Evolutionary conservation across 495 filamentous ascomycete genomes (phyloP), one percentile per base, ranked within the genome.

Genomic region (Podospora conica): DNA sequence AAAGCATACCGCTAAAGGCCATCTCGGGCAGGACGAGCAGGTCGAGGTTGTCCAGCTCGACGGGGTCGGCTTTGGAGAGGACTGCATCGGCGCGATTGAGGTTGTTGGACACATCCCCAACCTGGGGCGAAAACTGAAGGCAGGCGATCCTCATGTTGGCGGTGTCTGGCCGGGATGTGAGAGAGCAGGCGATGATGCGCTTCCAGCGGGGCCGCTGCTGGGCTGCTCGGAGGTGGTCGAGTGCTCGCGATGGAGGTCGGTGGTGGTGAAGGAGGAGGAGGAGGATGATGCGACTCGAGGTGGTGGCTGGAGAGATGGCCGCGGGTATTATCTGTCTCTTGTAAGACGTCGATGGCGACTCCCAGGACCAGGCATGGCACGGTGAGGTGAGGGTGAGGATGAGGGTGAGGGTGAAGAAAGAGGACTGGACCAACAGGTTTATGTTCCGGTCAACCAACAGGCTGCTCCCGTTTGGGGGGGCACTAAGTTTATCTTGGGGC

Each of bases 21-120:
- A 97, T 76, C 77, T 98, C 94, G 11, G 93, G 92, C 61, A 98
- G 79, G 12, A 97, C 86, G 18, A 97, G 81, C 55, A 97, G 75
- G 69, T 91, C 88, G 28, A 91, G 67, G 55, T 81, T 74, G 58
- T 91, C 86, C 23, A 90, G 67, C 40, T 84, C 76, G 57, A 77
- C 69, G 1, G 84, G 78, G 61, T 82, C 75, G 11, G 84, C 82
- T 56, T 76, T 80, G 23, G 82, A 80, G 11, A 98, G 79, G 61
- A 96, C 76, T 10, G 85, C 83, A 75, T 95, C 87, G 61, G 92
- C 92, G 40, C 83, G 83, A 64, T 82, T 82, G 29, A 96, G 84
- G 71, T 96, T 96, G 56, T 89, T 84, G 61, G 90, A 79, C 11
- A 94, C 80, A 71, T 91, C 87, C 57, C 91, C 92, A 28, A 97